Percentiles rank a stretch among this genome's conserved stretches.
Evolutionary conservation across 495 filamentous ascomycete species (phyloP).

Genomic region (Xylaria intraflava): DNA sequence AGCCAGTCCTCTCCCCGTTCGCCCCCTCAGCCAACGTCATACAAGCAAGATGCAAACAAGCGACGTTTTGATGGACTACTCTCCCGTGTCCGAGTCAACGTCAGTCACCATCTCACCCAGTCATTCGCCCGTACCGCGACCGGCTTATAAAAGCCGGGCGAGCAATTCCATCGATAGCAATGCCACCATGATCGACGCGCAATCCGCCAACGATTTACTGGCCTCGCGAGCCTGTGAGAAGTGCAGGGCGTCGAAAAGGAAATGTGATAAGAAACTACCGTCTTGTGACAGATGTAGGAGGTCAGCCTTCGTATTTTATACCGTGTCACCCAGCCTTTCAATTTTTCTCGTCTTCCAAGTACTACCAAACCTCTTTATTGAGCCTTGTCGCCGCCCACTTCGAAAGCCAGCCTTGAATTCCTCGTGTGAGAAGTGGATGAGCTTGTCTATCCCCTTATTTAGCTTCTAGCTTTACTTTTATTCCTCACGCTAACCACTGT

Average conservation of each 20-base stretch:
- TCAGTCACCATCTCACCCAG: constrained; percentile 17
- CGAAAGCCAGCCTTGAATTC: background rate
- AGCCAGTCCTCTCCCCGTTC: too few species aligned
- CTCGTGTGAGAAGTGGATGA: background rate
- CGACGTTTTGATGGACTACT: constrained; percentile 13
- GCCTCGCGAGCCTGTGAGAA: constrained; percentile 30
- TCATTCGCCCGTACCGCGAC: constrained; percentile 15
- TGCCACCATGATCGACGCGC: constrained; percentile 9
- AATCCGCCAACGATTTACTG: constrained; percentile 5
- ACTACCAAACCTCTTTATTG: background rate
- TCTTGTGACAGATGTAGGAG: constrained; percentile 27
- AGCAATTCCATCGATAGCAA: constrained; percentile 4
- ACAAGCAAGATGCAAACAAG: constrained; percentile 26
- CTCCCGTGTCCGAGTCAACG: constrained; percentile 23
- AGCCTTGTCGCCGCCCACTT: background rate
- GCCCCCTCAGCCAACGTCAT: background rate
- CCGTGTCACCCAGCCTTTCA: background rate
- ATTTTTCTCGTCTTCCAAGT: background rate
- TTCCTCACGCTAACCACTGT: constrained; percentile 7
- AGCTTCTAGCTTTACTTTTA: background rate
- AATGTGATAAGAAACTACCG: constrained; percentile 31
- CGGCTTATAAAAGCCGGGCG: constrained; percentile 13
- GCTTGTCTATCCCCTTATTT: background rate
- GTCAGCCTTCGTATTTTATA: constrained; percentile 7
- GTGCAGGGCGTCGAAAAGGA: constrained; percentile 28